Conservation (phyloP, 306 rosid genomes). For the Begonia fuchsioides region DNA sequence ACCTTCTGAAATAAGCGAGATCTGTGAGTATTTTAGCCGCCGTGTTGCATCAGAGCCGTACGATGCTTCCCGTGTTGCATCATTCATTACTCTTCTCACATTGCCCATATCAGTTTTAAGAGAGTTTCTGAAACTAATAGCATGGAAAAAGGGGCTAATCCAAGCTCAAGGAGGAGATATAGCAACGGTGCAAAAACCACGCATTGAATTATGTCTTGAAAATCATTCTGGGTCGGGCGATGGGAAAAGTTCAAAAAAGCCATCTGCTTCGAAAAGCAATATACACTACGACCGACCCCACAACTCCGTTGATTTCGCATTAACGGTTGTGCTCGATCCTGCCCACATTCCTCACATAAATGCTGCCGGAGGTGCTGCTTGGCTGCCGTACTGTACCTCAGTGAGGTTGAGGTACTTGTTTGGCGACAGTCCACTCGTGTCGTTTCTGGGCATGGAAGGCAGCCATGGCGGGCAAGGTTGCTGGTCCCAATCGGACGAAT, state of each 20-base stretch:
- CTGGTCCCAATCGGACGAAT: constrained; percentile 74
- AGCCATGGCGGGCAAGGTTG: constrained; percentile 98
- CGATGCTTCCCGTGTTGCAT: constrained; percentile 98
- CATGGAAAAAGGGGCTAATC: constrained; percentile 86
- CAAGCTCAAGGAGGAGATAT: constrained; percentile 82
- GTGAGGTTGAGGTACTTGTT: constrained; percentile 80
- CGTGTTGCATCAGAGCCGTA: constrained; percentile 99
- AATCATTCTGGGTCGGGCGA: constrained; percentile 62
- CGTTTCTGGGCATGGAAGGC: constrained; percentile 86
- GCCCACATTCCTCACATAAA: constrained; percentile 77
- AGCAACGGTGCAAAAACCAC: constrained; percentile 79
- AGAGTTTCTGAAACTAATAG: constrained; percentile 91
- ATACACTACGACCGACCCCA: constrained; percentile 81
- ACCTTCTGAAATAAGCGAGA: constrained; percentile 76
- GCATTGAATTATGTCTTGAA: constrained; percentile 95
- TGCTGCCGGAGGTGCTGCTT: constrained; percentile 96
- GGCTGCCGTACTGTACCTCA: constrained; percentile 96
- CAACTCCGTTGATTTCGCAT: constrained; percentile 84
- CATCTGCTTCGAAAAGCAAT: constrained; percentile 74
- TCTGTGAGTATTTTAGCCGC: constrained; percentile 96
- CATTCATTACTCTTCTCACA: constrained; percentile 94
- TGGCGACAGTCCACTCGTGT: constrained; percentile 59
- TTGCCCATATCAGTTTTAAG: constrained; percentile 81
- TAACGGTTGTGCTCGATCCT: constrained; percentile 94
- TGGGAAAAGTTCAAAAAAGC: constrained; percentile 40